Percentiles rank a stretch among this genome's conserved stretches.
phyloP scores from a whole-genome alignment of 441 rosid species.

The Jatropha podagrica region DNA sequence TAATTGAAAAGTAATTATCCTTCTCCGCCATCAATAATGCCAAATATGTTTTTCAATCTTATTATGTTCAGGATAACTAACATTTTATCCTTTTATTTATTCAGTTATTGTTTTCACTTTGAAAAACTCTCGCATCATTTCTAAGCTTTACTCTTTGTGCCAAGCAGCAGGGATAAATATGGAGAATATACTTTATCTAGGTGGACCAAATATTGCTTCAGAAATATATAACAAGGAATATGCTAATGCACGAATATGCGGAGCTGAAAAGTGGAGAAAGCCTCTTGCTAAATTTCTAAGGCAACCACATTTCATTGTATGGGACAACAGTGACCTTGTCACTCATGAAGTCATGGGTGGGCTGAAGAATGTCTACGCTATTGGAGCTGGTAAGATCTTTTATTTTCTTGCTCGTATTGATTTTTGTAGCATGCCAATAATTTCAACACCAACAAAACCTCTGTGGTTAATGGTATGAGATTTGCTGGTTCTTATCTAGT shows the following conservation, averaged over 20 bases:
- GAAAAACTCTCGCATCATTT: neutral
- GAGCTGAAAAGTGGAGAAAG: conserved; percentile 94
- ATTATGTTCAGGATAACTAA: no score
- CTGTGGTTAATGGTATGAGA: neutral
- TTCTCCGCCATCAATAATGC: neutral
- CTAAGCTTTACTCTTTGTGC: conserved; percentile 13
- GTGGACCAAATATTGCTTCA: conserved; percentile 98
- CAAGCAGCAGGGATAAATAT: conserved; percentile 69
- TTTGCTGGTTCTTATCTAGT: neutral
- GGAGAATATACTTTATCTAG: conserved; percentile 90
- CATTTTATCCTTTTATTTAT: neutral
- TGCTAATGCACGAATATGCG: conserved; percentile 98
- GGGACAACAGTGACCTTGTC: conserved; percentile 83
- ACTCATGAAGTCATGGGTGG: conserved; percentile 70
- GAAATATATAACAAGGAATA: conserved; percentile 92
- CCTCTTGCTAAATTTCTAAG: conserved; percentile 83
- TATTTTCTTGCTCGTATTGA: neutral
- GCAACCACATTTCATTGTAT: conserved; percentile 93
- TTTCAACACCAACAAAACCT: neutral
- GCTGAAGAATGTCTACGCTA: conserved; percentile 96
- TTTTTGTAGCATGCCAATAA: neutral
- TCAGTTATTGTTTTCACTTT: neutral
- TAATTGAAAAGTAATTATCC: neutral
- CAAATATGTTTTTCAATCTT: neutral
- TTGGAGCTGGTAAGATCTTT: conserved; percentile 78